Base-by-base conservation (phyloP, 352 stramenopile genomes). In the Globisporangium nunn region DNA sequence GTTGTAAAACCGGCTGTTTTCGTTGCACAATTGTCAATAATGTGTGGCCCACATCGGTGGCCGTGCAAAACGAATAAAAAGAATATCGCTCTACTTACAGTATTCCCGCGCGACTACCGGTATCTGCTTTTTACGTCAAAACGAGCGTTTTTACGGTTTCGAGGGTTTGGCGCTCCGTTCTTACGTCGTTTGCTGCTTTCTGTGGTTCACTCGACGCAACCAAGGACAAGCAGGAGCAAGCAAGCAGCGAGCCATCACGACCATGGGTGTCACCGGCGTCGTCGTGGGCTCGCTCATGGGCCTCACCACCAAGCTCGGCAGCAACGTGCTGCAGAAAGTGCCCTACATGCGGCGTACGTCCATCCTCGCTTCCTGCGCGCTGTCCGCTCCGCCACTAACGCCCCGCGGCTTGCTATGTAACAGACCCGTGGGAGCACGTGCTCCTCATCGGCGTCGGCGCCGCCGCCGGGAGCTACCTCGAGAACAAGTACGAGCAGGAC, bases 401-500 rank as follows among this genome's bases (percentile, higher is more conserved):
- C 23, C 23, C 23, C 23, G 23, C 23, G 23, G 5, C 17, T 23
- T 30, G 17, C 5, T 2, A 12, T 46, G 30, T 7, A 29, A 17
- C 56, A 93, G 83, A 93, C 15, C 81, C 83, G 35, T 93, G 83
- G 83, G 83, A 93, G 64, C 72, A 93, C 64, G 56, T 93, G 43
- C 62, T 88, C 18, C 81, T 89, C 43, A 81, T 93, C 61, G 81
- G 77, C 55, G 52, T 67, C 28, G 83, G 83, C 49, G 83, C 81
- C 47, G 73, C 62, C 58, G 56, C 78, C 4, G 83, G 83, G 58
- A 78, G 65, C 65, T 83, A 71, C 47, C 43, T 88, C 56, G 64
- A 91, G 71, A 87, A 88, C 31, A 88, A 91, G 61, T 85, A 91
- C 73, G 52, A 86, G 67, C 64, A 72, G 41, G 79, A 88, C 67